These are phyloP conservation scores for Penicillium corylophilum DNA, from an alignment of 2,329 filamentous ascomycete genomes.

Conservation along the genomic window DNA sequence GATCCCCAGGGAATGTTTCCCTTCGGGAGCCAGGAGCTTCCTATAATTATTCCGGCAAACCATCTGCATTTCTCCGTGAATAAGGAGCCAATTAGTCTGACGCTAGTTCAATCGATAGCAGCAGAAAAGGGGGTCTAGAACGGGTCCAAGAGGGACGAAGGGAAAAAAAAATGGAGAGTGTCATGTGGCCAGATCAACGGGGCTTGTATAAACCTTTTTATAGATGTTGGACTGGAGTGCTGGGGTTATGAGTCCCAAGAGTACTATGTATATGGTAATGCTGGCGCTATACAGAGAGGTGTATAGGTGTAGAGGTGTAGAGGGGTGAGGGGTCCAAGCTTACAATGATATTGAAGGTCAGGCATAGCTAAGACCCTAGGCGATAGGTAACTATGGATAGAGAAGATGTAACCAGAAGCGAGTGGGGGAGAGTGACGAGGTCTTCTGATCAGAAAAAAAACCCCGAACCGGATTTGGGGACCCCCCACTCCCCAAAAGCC, in stretches of 20 bases:
- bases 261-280: too few relatives aligned
- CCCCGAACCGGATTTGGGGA: conserved; percentile 26
- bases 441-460: conserved; percentile 38
- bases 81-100: conserved; percentile 5
- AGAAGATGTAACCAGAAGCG: background rate
- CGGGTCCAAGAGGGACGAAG: conserved; percentile 5
- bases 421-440: conserved; percentile 27
- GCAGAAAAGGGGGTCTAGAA: conserved; percentile 23
- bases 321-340: background rate
- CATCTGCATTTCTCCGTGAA: conserved; percentile 22
- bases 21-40: background rate
- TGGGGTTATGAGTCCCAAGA: too few relatives aligned
- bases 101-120: conserved; percentile 5
- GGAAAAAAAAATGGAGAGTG: conserved; percentile 22
- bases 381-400: too few relatives aligned
- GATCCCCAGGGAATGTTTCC: conserved; percentile 8
- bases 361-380: too few relatives aligned
- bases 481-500: conserved; percentile 1
- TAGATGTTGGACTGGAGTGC: too few relatives aligned
- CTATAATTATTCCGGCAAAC: conserved; percentile 15
- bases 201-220: conserved; percentile 6
- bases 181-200: conserved; percentile 29
- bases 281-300: background rate
- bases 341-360: too few relatives aligned
- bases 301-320: background rate